Base-by-base conservation (phyloP, 768 basidiomycete species). In the Leccinum disarticulatum region DNA sequence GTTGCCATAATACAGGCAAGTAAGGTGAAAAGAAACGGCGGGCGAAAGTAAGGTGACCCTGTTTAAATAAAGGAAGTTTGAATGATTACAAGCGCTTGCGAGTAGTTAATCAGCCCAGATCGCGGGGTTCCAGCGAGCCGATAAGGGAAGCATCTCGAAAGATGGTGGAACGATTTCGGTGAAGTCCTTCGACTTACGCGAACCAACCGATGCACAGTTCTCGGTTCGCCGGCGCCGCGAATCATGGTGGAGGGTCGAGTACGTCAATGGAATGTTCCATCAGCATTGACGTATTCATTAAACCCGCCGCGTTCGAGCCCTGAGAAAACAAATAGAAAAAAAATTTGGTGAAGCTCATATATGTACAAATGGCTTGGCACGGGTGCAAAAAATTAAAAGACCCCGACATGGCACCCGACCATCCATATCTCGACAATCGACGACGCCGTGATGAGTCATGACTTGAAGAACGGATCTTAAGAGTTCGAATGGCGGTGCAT, bases 101-200 rank as follows among this genome's bases (percentile, higher is more conserved):
- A 78, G 78, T 76, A 80, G 77, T 77, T 77, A 77, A 79, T 78
- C 73, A 77, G 76, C 77, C 79, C 80, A 80, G 81, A 80, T 79
- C 70, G 70, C 78, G 79, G 82, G 77, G 76, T 82, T 80, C 76
- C 79, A 77, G 72, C 75, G 76, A 61, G 61, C 73, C 64, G 68
- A 73, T 75, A 72, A 70, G 64, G 72, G 57, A 70, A 68, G 50
- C 64, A 63, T 65, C 46, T 57, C 57, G 64, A 57, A 58, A 65
- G 64, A 72, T 70, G 61, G 52, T 36, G 46, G 47, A 19, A 62
- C 61, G 46, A 54, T 58, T 73, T 65, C 69, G 62, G 70, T 65
- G 62, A 62, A 55, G 43, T 38, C 6, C 54, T 41, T 47, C 57
- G 54, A 55, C 64, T 69, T 71, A 73, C 67, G 64, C 66, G 71